These are phyloP conservation scores for Penicillium canariense DNA, from an alignment of 495 filamentous ascomycete species.

Conservation along the genomic window DNA sequence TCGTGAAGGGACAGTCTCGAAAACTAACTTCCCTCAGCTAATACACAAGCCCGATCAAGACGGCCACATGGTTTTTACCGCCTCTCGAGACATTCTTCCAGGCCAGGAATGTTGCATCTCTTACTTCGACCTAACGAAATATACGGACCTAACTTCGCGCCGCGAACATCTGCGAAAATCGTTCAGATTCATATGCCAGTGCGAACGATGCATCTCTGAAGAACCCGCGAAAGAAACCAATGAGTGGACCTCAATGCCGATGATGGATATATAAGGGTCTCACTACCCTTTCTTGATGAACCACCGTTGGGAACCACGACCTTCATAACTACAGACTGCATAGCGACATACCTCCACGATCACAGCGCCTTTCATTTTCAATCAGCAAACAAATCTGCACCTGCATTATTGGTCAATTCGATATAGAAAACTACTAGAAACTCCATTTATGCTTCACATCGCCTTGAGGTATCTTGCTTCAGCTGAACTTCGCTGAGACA, in stretches of 20 bases:
- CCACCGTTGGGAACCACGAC: not conserved
- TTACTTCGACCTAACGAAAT: conserved; percentile 36
- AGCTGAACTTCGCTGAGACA: no score
- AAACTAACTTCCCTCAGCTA: conserved; percentile 23
- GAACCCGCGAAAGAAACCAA: conserved; percentile 12
- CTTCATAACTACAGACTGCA: not conserved
- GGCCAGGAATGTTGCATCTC: conserved; percentile 45
- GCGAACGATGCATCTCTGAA: conserved; percentile 33
- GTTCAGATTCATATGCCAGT: conserved; percentile 36
- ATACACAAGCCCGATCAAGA: conserved; percentile 36
- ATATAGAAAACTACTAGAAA: no score
- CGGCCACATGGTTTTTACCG: conserved; percentile 39
- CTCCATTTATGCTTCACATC: no score
- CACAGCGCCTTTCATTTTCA: no score
- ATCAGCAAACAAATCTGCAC: no score
- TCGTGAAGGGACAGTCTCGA: not conserved
- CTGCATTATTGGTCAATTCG: no score
- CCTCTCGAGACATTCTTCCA: conserved; percentile 31
- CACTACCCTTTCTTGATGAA: not conserved
- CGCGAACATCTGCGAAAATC: conserved; percentile 30
- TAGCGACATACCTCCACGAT: not conserved
- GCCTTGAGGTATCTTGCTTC: no score
- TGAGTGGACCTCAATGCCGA: conserved; percentile 18
- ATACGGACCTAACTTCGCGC: conserved; percentile 22
- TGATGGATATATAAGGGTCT: conserved; percentile 12